phyloP scores from a whole-genome alignment of 371 early-diverging fungal species.

The Mucor racemosus region DNA sequence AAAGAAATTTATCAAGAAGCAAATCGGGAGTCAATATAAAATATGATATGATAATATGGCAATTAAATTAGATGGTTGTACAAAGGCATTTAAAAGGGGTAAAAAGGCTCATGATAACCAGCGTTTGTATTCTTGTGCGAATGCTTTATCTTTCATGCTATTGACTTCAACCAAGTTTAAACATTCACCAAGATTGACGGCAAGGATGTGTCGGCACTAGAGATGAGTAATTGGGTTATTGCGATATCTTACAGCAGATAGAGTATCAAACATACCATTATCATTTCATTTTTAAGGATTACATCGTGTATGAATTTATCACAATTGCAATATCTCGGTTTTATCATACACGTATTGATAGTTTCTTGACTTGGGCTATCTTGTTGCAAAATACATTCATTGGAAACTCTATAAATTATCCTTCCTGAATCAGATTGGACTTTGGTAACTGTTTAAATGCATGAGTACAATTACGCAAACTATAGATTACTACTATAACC shows the following conservation, averaged over 20 bases:
- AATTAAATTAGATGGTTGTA: slow-evolving; percentile 3
- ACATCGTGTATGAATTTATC: slow-evolving; percentile 3
- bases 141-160: slow-evolving; percentile 18
- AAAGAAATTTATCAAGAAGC: not conserved
- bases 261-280: slow-evolving; percentile 16
- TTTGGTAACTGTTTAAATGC: slow-evolving; percentile 11
- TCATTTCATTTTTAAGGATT: slow-evolving; percentile 2
- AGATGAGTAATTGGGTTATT: not conserved
- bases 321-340: slow-evolving; percentile 32
- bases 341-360: slow-evolving; percentile 20
- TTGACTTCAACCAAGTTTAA: not conserved
- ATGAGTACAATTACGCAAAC: not conserved
- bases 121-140: slow-evolving; percentile 30
- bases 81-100: slow-evolving; percentile 1
- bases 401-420: slow-evolving; percentile 27
- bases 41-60: slow-evolving; percentile 8
- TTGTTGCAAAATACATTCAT: slow-evolving; percentile 5
- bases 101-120: slow-evolving; percentile 16
- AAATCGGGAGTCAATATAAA: not conserved
- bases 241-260: not conserved
- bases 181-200: slow-evolving; percentile 22
- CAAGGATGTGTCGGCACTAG: slow-evolving; percentile 34
- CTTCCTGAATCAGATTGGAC: slow-evolving; percentile 24
- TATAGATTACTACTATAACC: slow-evolving; percentile 10
- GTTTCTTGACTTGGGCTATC: not conserved